Evolutionary conservation across 257 asterid species (phyloP), one percentile per base, ranked within the genome.

Genomic region (Oldenlandia corymbosa): DNA sequence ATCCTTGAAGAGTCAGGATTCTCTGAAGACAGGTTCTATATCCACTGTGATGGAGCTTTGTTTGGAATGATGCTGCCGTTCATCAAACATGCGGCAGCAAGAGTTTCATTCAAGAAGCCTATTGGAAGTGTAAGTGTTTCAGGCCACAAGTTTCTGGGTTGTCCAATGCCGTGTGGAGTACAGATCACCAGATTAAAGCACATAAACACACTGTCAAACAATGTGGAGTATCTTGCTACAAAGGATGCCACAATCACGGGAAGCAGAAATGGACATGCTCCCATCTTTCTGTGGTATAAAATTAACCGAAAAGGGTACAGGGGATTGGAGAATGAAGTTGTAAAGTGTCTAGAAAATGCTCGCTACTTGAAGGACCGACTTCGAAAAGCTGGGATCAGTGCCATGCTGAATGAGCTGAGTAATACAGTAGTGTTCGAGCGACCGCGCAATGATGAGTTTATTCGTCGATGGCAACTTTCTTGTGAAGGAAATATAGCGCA

Each of bases 161-260:
- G 96, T 76, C 98, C 96, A 55, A 91, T 91, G 98, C 96, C 98
- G 39, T 91, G 98, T 61, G 98, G 98, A 49, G 89, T 91, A 42
- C 98, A 91, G 68, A 32, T 91, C 70, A 91, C 98, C 26, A 78
- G 96, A 73, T 76, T 84, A 51, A 34, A 69, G 41, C 93, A 88
- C 87, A 82, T 91, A 23, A 85, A 83, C 24, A 76, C 80, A 51
- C 97, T 92, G 39, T 85, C 99, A 4, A 83, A 93, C 9, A 87
- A 92, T 57, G 93, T 92, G 23, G 97, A 92, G 76, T 88, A 92
- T 70, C 97, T 92, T 27, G 99, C 99, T 69, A 89, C 99, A 21
- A 75, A 95, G 79, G 99, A 92, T 46, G 99, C 99, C n/a, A 92
- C 97, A 57, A 92, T 92, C 81, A 88, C 89, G 99, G 99, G 99